Evolutionary conservation across 257 asterid species (phyloP).

Genomic region (Solanum ossicruentum): DNA sequence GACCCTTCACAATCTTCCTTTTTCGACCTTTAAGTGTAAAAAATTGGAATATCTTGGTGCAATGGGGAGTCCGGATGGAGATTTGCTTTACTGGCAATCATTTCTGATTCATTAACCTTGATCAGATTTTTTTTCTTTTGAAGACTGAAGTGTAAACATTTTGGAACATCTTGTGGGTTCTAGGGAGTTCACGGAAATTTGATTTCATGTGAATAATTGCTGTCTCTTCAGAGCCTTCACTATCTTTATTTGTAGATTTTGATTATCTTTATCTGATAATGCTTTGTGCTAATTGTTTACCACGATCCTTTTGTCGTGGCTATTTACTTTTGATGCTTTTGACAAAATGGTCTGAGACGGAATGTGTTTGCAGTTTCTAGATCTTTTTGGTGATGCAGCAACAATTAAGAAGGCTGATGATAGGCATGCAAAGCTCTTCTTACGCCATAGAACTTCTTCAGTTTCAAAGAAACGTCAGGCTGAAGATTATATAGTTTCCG

Average conservation of each 20-base stretch:
- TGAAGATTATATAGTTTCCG: conserved; percentile 74
- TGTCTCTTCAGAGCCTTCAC: background rate
- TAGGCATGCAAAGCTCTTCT: conserved; percentile 78
- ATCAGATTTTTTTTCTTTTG: background rate
- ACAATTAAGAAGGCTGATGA: conserved; percentile 65
- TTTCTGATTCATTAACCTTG: background rate
- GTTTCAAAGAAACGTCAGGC: conserved; percentile 87
- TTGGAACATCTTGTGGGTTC: background rate
- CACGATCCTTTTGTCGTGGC: background rate
- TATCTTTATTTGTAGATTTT: background rate
- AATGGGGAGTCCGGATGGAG: background rate
- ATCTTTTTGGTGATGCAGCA: conserved; percentile 74
- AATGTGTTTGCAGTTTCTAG: conserved; percentile 65
- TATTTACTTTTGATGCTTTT: background rate
- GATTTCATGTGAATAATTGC: background rate
- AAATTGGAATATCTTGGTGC: background rate
- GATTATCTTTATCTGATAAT: background rate
- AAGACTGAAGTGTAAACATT: background rate
- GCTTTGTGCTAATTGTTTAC: background rate
- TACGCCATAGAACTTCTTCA: conserved; percentile 59
- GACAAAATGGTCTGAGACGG: background rate
- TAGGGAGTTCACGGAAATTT: background rate
- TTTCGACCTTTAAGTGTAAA: background rate
- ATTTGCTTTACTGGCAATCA: background rate
- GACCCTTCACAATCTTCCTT: background rate